Evolutionary conservation across 2,329 filamentous ascomycete species (phyloP).

Genomic region (Talaromyces marneffei): DNA sequence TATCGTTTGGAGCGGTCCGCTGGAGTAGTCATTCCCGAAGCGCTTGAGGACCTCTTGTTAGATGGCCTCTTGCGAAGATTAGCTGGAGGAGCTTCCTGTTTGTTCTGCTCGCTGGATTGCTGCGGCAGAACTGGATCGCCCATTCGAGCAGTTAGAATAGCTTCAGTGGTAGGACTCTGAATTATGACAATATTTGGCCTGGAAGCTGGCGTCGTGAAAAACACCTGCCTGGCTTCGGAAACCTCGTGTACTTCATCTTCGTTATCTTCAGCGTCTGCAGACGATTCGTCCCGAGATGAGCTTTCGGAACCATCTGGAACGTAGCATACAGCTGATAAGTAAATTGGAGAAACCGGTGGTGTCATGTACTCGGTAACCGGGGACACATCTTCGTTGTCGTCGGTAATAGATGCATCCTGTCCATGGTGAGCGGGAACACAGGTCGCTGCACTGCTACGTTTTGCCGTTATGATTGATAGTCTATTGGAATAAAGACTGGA

Average conservation of each 20-base stretch:
- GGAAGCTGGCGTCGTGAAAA: slow-evolving; percentile 8
- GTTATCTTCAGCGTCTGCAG: not conserved
- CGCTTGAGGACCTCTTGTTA: slow-evolving; percentile 12
- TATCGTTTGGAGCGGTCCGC: slow-evolving; percentile 12
- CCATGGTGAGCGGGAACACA: not conserved
- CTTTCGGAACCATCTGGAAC: not conserved
- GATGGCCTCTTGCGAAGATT: slow-evolving; percentile 7
- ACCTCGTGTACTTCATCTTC: slow-evolving; percentile 9
- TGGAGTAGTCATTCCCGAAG: slow-evolving; percentile 1
- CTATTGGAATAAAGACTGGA: slow-evolving; percentile 7
- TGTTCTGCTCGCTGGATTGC: not conserved
- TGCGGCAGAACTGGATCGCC: not conserved
- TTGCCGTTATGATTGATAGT: slow-evolving; percentile 12
- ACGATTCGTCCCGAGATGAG: not conserved
- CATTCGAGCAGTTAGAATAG: slow-evolving; percentile 7
- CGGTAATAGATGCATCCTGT: not conserved
- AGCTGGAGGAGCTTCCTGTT: not conserved
- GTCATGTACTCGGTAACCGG: slow-evolving; percentile 7
- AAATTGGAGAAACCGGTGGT: slow-evolving; percentile 4
- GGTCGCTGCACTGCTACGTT: slow-evolving; percentile 10
- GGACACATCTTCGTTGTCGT: not conserved
- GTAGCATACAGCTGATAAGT: slow-evolving; percentile 5
- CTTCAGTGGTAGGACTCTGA: slow-evolving; percentile 4
- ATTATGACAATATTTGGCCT: slow-evolving; percentile 10
- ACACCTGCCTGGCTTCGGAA: slow-evolving; percentile 10